These are phyloP conservation scores for Dipteronia sinensis DNA, from an alignment of 345 rosid species.

Conservation along the genomic window DNA sequence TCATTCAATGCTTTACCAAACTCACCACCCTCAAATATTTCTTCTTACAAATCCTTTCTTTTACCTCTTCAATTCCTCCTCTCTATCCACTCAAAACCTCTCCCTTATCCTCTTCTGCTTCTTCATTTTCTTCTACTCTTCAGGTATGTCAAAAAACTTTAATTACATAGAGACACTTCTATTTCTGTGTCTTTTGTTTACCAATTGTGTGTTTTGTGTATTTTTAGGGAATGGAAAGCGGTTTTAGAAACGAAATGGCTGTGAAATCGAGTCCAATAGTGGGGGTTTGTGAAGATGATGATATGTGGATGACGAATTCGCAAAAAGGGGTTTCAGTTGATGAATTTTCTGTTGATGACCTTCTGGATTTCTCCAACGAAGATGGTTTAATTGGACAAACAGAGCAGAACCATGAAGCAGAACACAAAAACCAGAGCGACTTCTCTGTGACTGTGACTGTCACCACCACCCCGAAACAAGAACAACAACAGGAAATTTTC, in stretches of 20 bases:
- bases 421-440: conserved; percentile 11
- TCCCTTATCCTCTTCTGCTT: conserved; percentile 3
- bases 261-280: conserved; percentile 38
- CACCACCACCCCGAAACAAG: conserved; percentile 6
- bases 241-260: conserved; percentile 54
- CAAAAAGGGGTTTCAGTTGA: conserved; percentile 50
- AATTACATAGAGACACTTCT: background rate
- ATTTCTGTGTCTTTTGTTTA: conserved; percentile 13
- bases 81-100: conserved; percentile 11
- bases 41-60: conserved; percentile 29
- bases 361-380: conserved; percentile 78
- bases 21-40: conserved; percentile 35
- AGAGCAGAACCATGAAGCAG: conserved; percentile 2
- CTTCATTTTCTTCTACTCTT: conserved; percentile 9
- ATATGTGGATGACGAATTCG: conserved; percentile 33
- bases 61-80: conserved; percentile 20
- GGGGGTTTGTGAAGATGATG: conserved; percentile 50
- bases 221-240: conserved; percentile 54
- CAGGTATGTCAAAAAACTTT: conserved; percentile 25
- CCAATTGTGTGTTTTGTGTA: conserved; percentile 17
- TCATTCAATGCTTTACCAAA: conserved; percentile 79
- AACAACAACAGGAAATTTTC: conserved; percentile 13
- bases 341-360: conserved; percentile 74
- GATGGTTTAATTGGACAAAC: conserved; percentile 43
- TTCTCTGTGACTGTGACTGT: conserved; percentile 16